Conservation (phyloP, 1,139 yeast species). For the Hansenula sp. region DNA sequence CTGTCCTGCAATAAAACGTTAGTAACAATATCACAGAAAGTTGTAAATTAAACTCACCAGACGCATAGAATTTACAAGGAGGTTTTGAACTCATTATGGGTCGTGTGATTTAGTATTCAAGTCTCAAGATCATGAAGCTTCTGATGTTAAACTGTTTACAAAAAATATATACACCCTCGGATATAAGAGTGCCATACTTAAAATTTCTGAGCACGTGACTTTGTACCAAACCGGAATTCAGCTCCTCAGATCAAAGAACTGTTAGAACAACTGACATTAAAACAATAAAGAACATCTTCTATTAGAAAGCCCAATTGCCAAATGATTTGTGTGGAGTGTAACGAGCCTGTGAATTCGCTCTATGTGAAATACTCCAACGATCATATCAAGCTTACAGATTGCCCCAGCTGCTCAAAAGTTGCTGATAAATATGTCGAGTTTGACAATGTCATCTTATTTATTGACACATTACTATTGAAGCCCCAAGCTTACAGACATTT, state of each 20-base stretch:
- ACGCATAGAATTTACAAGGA: slow-evolving; percentile 38
- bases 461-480: slow-evolving; percentile 77
- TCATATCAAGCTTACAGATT: slow-evolving; percentile 76
- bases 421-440: slow-evolving; percentile 93
- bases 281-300: too few relatives aligned
- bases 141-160: too few relatives aligned
- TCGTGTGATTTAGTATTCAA: not conserved
- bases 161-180: too few relatives aligned
- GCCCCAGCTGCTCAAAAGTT: slow-evolving; percentile 64
- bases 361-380: slow-evolving; percentile 72
- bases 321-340: slow-evolving; percentile 94
- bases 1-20: slow-evolving; percentile 17
- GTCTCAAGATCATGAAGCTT: too few relatives aligned
- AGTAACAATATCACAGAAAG: not conserved
- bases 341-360: slow-evolving; percentile 55
- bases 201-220: too few relatives aligned
- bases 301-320: not conserved
- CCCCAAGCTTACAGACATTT: slow-evolving; percentile 90
- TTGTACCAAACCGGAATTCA: not conserved
- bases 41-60: slow-evolving; percentile 26
- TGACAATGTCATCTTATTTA: slow-evolving; percentile 77
- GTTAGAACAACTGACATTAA: too few relatives aligned
- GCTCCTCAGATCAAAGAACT: too few relatives aligned
- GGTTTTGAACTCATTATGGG: slow-evolving; percentile 16
- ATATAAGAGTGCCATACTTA: too few relatives aligned